Evolutionary conservation across 176 grass and related monocot genomes (phyloP), one percentile per base, ranked within the genome.

Genomic region (Raddia guianensis): DNA sequence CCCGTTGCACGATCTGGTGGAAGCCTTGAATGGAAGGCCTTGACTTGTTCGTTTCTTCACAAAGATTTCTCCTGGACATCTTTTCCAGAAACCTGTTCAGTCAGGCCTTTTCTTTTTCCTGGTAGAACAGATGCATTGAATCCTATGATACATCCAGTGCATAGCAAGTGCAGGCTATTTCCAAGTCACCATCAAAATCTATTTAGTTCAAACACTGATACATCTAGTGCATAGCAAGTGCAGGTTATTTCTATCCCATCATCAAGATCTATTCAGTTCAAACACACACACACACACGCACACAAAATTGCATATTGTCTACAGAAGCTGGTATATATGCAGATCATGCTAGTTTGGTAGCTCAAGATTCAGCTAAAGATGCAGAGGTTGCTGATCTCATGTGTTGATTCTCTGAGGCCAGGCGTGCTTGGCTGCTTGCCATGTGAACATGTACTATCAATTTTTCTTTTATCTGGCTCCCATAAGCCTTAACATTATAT

Each of bases 371-470:
- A 64, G 82, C 55, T 55, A 68, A 45, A 56, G 69, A 72, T 77
- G 48, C 21, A 66, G 49, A 77, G 63, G 62, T 59, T 72, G 40
- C 47, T n/a, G n/a, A n/a, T 34, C 66, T 64, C 87, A 56, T 81
- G 72, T 81, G 72, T 72, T 64, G 71, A 58, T 64, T 64, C 68
- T 81, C 49, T 14, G 42, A 73, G 45, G 56, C 76, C 82, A 80
- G 70, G 76, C 70, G 81, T 52, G 48, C 12, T 55, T 84, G 37
- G 56, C 87, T 52, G 48, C 12, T 55, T 84, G 37, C 64, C 87
- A 81, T 85, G 77, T 85, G 71, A 89, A 33, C n/a, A 76, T 75
- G 70, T 89, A 81, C 76, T 49, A 33, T 14, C 11, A 77, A 85
- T 81, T 16, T 64, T 16, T 20, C 2, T 18, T 77, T 72, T 82